Evolutionary conservation across 1,284 basidiomycete species (phyloP).

Genomic region (Naganishia albida): DNA sequence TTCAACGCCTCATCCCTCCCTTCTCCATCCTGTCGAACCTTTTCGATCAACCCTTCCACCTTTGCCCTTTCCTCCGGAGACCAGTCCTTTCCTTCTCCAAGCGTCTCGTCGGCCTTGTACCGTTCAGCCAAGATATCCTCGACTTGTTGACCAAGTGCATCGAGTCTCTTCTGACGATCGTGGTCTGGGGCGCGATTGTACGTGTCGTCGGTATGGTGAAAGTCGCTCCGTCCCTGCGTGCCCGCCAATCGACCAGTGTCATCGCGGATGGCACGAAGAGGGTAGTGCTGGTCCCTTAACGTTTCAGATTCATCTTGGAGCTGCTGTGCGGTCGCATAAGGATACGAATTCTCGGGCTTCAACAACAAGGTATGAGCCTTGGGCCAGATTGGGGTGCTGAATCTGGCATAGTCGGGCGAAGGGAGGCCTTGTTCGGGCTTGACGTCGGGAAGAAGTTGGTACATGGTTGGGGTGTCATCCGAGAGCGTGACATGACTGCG

Average conservation of each 20-base stretch:
- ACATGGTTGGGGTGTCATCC: neutral
- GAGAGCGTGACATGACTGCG: too few species aligned
- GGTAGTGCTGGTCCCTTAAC: constrained; percentile 13
- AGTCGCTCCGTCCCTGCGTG: constrained; percentile 17
- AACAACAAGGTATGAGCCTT: constrained; percentile 23
- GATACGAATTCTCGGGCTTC: neutral
- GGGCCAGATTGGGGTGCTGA: constrained; percentile 23
- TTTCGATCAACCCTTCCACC: constrained; percentile 1
- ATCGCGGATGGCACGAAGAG: constrained; percentile 18
- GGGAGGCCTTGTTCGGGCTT: neutral
- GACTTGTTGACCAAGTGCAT: constrained; percentile 3
- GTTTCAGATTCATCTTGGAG: constrained; percentile 5
- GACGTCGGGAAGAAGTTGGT: constrained; percentile 6
- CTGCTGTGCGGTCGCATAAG: neutral
- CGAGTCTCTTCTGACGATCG: neutral
- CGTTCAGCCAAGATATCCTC: constrained; percentile 3
- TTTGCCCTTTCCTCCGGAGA: neutral
- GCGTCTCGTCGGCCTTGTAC: neutral
- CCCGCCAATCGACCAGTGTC: constrained; percentile 27
- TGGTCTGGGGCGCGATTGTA: neutral
- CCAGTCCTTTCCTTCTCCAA: constrained; percentile 6
- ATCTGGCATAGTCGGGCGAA: constrained; percentile 21
- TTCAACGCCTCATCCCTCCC: constrained; percentile 13
- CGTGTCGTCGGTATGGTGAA: constrained; percentile 18
- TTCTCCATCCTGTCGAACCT: constrained; percentile 2